These are phyloP conservation scores for Bothriochloa decipiens DNA, from an alignment of 176 grass and related monocot species.

Conservation along the genomic window DNA sequence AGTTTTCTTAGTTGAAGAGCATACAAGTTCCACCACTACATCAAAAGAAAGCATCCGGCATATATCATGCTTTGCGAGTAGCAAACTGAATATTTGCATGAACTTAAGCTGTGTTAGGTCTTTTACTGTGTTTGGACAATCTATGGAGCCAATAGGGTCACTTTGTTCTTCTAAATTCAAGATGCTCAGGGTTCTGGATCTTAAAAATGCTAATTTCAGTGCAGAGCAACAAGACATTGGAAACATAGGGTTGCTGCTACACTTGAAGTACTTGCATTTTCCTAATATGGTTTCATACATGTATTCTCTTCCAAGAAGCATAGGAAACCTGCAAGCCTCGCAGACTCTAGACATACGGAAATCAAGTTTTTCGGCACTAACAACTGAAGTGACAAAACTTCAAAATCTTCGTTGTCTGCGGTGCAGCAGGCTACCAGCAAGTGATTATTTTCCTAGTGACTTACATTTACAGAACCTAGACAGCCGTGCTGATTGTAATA, in stretches of 20 bases:
- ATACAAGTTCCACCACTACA: not conserved
- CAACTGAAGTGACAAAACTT: not conserved
- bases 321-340: not conserved
- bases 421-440: no score
- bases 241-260: not conserved
- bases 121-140: not conserved
- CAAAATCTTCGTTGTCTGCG: not conserved
- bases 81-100: not conserved
- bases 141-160: not conserved
- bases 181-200: constrained; percentile 39
- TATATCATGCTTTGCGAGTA: not conserved
- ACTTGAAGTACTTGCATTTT: constrained; percentile 32
- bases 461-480: no score
- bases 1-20: not conserved
- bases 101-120: constrained; percentile 3
- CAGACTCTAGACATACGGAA: no score
- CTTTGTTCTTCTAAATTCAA: not conserved
- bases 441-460: no score
- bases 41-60: not conserved
- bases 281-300: fast-evolving
- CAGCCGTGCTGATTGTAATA: fast-evolving
- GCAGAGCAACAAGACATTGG: not conserved
- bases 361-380: no score
- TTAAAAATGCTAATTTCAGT: fast-evolving
- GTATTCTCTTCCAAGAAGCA: constrained; percentile 19